Base-by-base conservation (phyloP, 2,329 filamentous ascomycete genomes). In the Spiromastix sp. region DNA sequence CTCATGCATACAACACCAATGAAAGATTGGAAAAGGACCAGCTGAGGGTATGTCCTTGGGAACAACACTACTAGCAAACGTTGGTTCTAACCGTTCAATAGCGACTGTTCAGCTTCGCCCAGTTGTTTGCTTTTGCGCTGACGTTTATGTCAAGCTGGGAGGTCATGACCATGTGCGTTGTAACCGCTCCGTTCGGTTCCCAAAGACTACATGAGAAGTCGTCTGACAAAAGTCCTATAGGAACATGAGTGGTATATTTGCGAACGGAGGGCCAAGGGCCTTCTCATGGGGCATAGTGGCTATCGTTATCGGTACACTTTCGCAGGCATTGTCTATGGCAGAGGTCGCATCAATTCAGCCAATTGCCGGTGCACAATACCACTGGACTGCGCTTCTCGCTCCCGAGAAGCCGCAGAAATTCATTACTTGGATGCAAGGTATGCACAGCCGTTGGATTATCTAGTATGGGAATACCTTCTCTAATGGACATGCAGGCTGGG, bases 331-430 rank as follows among this genome's bases (percentile, higher is more conserved):
- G 4, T 61, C 60, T 2, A 46, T 64, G 24, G 60, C 54, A 5
- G 61, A 64, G 40, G 46, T 64, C 48, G 55, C 54, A 2, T 61
- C 61, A 0, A 60, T 63, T 42, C 51, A 53, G 11, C 60, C 60
- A 3, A 52, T 62, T 24, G 60, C 60, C 1, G 61, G 59, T 9
- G 61, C 59, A 3, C 61, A 63, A 40, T 64, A 65, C 39, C 58
- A 63, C 40, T 64, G 60, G 60, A 64, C 59, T 4, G 50, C 51
- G 17, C 43, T 48, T 6, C 44, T 60, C 13, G 56, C 57, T 9
- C 57, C 56, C 2, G 38, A 40, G 1, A 38, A 38, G 2, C 47
- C 49, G 15, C 44, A 42, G 25, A 48, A 41, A 30, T 59, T 60
- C 29, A 55, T 52, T 15, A 59, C 56, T 3, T 54, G 49, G 48